These are phyloP conservation scores for Exsudoporus floridanus DNA, from an alignment of 1,284 basidiomycete genomes.

Conservation along the genomic window DNA sequence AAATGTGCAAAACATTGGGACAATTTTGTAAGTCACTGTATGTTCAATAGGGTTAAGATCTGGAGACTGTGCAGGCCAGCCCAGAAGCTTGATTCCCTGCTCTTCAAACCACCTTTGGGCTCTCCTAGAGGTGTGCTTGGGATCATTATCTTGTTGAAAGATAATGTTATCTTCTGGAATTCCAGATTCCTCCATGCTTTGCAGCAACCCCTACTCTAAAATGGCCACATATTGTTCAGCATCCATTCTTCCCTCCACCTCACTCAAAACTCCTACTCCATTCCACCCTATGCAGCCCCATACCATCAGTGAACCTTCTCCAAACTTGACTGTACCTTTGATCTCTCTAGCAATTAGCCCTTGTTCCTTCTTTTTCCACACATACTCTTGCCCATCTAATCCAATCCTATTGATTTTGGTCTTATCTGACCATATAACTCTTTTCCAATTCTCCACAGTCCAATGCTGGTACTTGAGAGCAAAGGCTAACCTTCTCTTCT, in stretches of 20 bases:
- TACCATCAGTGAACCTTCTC: background rate
- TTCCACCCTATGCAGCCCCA: background rate
- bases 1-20: no score
- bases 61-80: no score
- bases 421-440: no score
- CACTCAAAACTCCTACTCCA: background rate
- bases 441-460: no score
- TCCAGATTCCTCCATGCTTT: background rate
- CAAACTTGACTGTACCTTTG: background rate
- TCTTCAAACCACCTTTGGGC: no score
- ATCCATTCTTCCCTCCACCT: background rate
- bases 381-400: background rate
- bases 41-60: no score
- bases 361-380: background rate
- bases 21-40: no score
- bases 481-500: no score
- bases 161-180: background rate
- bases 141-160: no score
- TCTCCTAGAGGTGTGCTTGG: no score
- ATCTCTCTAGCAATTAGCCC: background rate
- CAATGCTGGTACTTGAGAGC: no score
- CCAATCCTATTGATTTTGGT: background rate
- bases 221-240: conserved; percentile 1
- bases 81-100: no score
- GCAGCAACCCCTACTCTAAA: background rate